Percentiles rank a stretch among this genome's conserved stretches.
Evolutionary conservation across 441 rosid genomes (phyloP).

Genomic region (Geranium incanum): DNA sequence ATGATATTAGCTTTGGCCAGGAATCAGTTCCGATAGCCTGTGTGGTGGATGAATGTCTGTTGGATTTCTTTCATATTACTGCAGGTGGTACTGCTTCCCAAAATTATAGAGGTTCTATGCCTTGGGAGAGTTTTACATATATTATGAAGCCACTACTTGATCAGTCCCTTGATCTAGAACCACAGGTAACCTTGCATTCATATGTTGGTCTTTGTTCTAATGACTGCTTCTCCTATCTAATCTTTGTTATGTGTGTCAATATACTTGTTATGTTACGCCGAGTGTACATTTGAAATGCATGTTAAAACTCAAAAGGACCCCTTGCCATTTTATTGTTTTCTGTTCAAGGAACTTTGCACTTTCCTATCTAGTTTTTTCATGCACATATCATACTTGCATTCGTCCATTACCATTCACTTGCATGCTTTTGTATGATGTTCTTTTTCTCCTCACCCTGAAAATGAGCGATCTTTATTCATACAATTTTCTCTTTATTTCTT

Average conservation of each 20-base stretch:
- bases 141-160: slow-evolving; percentile 49
- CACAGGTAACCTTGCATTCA: slow-evolving; percentile 46
- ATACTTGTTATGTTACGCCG: neutral
- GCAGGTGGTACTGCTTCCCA: slow-evolving; percentile 29
- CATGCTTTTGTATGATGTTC: neutral
- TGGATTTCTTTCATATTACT: slow-evolving; percentile 32
- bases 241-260: neutral
- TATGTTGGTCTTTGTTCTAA: slow-evolving; percentile 4
- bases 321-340: neutral
- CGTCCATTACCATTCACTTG: neutral
- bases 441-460: neutral
- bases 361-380: neutral
- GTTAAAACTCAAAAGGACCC: neutral
- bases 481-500: neutral
- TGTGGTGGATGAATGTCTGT: slow-evolving; percentile 56
- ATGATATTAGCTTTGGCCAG: slow-evolving; percentile 82
- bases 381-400: neutral
- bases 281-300: neutral
- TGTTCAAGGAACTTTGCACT: neutral
- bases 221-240: neutral
- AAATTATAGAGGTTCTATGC: slow-evolving; percentile 35
- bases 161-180: slow-evolving; percentile 40
- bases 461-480: slow-evolving; percentile 8
- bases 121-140: slow-evolving; percentile 80
- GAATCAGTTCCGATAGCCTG: slow-evolving; percentile 68